Evolutionary conservation across 116 monocot genomes (phyloP).

Genomic region (Phalaenopsis hybrid): DNA sequence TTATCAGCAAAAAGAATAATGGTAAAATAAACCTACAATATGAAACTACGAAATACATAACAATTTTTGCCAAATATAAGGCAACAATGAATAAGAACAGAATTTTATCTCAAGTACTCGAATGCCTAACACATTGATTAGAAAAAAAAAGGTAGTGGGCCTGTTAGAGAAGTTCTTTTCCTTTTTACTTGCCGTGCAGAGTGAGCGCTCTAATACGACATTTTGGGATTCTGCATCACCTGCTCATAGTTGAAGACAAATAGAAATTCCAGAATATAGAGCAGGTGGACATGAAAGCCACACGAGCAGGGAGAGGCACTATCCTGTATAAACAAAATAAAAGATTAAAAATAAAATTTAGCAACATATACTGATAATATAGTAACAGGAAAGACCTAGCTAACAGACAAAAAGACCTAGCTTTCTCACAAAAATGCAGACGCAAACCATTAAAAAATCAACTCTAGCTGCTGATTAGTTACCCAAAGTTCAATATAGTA

Average conservation of each 20-base stretch:
- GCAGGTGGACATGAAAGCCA: slow-evolving; percentile 83
- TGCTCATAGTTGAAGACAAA: slow-evolving; percentile 63
- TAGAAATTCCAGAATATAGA: slow-evolving; percentile 93
- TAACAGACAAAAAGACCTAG: too few relatives aligned
- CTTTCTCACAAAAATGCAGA: not conserved
- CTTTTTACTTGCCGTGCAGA: not conserved
- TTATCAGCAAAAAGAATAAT: too few relatives aligned
- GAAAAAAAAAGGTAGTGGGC: too few relatives aligned
- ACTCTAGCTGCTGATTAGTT: not conserved
- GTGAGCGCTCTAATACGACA: not conserved
- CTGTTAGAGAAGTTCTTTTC: too few relatives aligned
- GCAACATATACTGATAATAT: not conserved
- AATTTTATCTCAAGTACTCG: too few relatives aligned
- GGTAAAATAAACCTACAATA: too few relatives aligned
- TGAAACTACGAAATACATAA: too few relatives aligned
- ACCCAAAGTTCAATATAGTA: slow-evolving; percentile 76
- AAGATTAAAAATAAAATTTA: not conserved
- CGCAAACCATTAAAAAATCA: not conserved
- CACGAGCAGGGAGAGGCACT: slow-evolving; percentile 66
- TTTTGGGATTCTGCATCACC: slow-evolving; percentile 15
- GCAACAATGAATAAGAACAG: too few relatives aligned
- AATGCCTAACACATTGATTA: too few relatives aligned
- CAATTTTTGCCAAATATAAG: too few relatives aligned
- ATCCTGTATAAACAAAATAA: slow-evolving; percentile 29
- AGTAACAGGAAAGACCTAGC: not conserved